Base-by-base conservation (phyloP, 768 basidiomycete genomes). In the Brasilioporus rufonigricans region DNA sequence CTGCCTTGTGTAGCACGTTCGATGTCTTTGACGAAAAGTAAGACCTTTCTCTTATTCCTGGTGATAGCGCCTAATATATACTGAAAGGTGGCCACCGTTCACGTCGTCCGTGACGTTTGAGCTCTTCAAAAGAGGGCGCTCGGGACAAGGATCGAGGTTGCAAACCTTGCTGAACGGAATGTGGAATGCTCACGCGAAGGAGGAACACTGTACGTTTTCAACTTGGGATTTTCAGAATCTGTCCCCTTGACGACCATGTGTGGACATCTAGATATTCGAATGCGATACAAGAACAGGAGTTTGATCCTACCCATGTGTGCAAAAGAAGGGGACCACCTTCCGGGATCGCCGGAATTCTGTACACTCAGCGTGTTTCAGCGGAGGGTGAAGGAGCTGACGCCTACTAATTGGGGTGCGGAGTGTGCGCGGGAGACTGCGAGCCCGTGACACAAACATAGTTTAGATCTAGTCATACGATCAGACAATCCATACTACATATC, bases 21-120 rank as follows among this genome's bases (percentile, higher is more conserved):
- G 87, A 89, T 58, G 85, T 84, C 4, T 90, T 82, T 67, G 87
- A 91, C 57, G 80, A 87, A 5, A 79, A 77, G 87, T 86, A 63
- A 26, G 77, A 2, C 23, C 1, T 45, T 35, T 53, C 21, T 9
- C 21, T 13, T 21, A 18, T n/a, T 26, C n/a, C 23, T 45, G 19
- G 27, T n/a, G 44, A 43, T n/a, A 9, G 48, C 9, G 39, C 4
- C 44, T 35, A 13, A 61, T 33, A 12, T n/a, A 54, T 18, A 84
- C 16, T 21, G 26, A 52, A 48, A 61, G 86, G 61, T 90, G 89
- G 88, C 87, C 86, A 8, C 79, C 86, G 4, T 90, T 90, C 69
- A 86, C 87, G 1, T 83, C 87, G 2, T 80, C 84, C 0, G 76
- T 91, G 32, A 85, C 85, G 0, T 87, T 90, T 63, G 89, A 91